Base-by-base conservation (phyloP, 768 basidiomycete genomes). In the Lepiota brunneoincarnata region DNA sequence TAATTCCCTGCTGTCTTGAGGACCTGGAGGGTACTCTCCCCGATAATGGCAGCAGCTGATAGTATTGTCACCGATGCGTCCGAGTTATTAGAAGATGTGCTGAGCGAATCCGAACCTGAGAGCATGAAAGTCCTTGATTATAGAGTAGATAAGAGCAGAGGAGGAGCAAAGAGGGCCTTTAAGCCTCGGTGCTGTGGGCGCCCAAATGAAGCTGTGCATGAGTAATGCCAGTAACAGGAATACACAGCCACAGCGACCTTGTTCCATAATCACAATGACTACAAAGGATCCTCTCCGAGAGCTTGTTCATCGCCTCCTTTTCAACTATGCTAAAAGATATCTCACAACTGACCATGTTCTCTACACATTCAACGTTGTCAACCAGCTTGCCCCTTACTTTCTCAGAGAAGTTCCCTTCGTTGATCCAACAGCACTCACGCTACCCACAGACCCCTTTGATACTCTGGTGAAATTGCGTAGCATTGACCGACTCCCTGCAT, bases 361-460 rank as follows among this genome's bases (percentile, higher is more conserved):
- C 28, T 54, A 46, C 26, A 41, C 57, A 14, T 5, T 21, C 17
- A 28, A 45, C 31, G n/a, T 54, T 20, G 35, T 40, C 28, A 34
- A 46, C 15, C 49, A 58, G 44, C 38, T 54, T 7, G 18, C 20
- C 17, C 53, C 53, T 3, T n/a, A 47, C 12, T 37, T 54, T 28
- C 20, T 58, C 7, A 37, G 46, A 34, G 5, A 14, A 18, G 57
- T 47, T 7, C 53, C 57, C 23, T 17, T 54, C 10, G 45, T 38
- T 5, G 57, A 47, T 38, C 53, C 48, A 26, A 47, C 26, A 2
- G 49, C 48, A 2, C 38, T 55, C n/a, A 41, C 31, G 11, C 26
- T 55, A 10, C 57, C 53, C 18, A 14, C 34, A 15, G 53, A 58
- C 14, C 57, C 57, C 11, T 49, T 54, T 18, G 50, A 40, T 17